Percentiles rank a stretch among this genome's conserved stretches.
phyloP scores from a whole-genome alignment of 441 rosid species.

The Euphorbia celastroides region DNA sequence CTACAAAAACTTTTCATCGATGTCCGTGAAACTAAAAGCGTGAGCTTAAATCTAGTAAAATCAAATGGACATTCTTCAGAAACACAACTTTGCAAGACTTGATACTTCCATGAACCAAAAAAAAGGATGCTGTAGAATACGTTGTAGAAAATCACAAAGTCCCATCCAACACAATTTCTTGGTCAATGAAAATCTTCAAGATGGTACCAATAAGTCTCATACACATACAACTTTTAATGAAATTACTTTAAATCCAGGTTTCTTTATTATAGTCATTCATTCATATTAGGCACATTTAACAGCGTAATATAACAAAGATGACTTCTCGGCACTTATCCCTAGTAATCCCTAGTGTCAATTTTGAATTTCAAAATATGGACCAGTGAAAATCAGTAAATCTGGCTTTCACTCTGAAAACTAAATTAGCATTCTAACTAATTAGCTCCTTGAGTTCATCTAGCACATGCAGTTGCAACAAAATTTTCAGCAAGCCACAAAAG shows the following conservation, averaged over 20 bases:
- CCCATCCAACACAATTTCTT: neutral
- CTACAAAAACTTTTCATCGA: neutral
- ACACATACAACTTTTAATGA: too few species aligned
- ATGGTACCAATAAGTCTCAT: neutral
- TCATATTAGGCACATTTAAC: constrained; percentile 5
- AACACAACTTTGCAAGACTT: neutral
- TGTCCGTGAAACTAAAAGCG: neutral
- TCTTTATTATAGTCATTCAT: too few species aligned
- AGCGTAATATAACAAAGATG: neutral
- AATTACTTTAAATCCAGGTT: too few species aligned
- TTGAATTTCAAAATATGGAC: constrained; percentile 4
- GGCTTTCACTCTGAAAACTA: neutral
- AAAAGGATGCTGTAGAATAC: neutral
- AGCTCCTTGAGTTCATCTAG: too few species aligned
- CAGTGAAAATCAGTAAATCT: neutral
- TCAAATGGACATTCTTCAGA: too few species aligned
- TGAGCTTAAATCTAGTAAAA: too few species aligned
- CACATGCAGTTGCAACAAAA: too few species aligned
- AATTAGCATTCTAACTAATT: neutral
- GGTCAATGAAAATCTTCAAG: neutral
- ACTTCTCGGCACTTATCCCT: too few species aligned
- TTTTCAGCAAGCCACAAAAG: too few species aligned
- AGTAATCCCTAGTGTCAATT: neutral
- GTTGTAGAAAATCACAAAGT: neutral
- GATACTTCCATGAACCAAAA: neutral